Base-by-base conservation (phyloP, 2,329 filamentous ascomycete genomes). In the Chalara sp. region DNA sequence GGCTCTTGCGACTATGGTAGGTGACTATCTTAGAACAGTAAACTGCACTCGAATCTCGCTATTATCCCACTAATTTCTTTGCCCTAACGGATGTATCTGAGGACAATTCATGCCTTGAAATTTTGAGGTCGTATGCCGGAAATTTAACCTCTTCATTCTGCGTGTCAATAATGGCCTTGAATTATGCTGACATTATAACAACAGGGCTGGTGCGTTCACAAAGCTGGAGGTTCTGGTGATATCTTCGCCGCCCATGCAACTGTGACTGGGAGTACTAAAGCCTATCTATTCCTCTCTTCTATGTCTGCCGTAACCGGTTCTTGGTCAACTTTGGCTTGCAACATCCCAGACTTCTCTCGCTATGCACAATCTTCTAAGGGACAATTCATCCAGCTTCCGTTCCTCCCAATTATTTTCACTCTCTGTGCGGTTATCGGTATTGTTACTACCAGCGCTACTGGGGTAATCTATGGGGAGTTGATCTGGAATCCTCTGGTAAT, bases 1-100 rank as follows among this genome's bases (percentile, higher is more conserved):
- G 2, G 81, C 79, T 61, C 72, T 85, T 52, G 79, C 77, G 2
- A 82, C 81, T 28, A 70, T 86, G 59, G 76, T 21, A 21, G 3
- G 21, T 21, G 21, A 21, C 21, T 21, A 21, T 21, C 21, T 21
- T 21, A 21, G 21, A 21, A 3, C 21, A 21, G 21, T 21, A 21
- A 21, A 21, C 21, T 21, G 21, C 21, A 21, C 21, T 21, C 21
- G 21, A 21, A 21, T 21, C 21, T 21, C 21, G 21, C 21, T 21
- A 21, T 21, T 21, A 21, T 21, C 21, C 21, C 21, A 21, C 21
- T 21, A 21, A 21, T 21, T 21, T 21, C 21, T 21, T 21, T 21
- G 21, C 21, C 21, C 21, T 21, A 21, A 21, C 21, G 21, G 21
- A 21, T 21, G 21, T 3, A 21, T 21, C 21, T 21, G 21, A 21